phyloP scores from a whole-genome alignment of 2,329 filamentous ascomycete species.

The Leptographium radiaticola region DNA sequence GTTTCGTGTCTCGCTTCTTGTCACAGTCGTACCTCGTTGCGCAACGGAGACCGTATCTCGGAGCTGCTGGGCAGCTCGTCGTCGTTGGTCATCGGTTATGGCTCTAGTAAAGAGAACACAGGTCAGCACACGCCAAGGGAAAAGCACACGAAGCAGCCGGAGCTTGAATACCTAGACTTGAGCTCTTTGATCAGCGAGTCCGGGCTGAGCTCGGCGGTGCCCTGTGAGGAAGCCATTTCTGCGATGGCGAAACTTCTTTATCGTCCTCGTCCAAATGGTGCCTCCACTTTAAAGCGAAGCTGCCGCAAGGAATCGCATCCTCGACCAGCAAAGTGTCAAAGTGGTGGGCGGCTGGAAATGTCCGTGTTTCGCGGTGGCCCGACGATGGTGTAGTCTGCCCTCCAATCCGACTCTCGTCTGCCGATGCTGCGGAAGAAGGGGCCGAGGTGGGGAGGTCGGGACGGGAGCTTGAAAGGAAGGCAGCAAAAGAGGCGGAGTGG shows the following conservation, averaged over 20 bases:
- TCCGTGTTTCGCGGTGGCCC: neutral
- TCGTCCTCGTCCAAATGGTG: conserved; percentile 4
- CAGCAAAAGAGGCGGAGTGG: neutral
- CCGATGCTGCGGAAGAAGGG: neutral
- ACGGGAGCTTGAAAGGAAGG: neutral
- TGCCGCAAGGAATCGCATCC: conserved; percentile 8
- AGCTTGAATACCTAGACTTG: conserved; percentile 33
- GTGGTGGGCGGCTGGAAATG: neutral
- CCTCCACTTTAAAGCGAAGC: conserved; percentile 11
- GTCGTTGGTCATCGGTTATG: conserved; percentile 33
- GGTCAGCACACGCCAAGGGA: neutral
- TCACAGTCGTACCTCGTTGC: conserved; percentile 35
- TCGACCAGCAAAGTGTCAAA: conserved; percentile 2
- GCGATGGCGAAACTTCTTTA: conserved; percentile 10
- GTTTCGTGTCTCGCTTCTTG: neutral
- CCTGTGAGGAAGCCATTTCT: conserved; percentile 11
- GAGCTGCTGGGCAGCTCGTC: conserved; percentile 39
- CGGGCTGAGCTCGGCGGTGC: conserved; percentile 39
- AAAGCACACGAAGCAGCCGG: neutral
- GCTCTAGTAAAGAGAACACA: conserved; percentile 9
- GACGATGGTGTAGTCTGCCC: neutral
- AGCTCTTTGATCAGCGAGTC: conserved; percentile 42
- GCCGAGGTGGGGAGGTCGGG: neutral
- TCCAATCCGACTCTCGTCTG: neutral
- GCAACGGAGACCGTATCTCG: conserved; percentile 41